These are phyloP conservation scores for Mortierella sp. DNA, from an alignment of 371 early-diverging fungal species.

Conservation along the genomic window DNA sequence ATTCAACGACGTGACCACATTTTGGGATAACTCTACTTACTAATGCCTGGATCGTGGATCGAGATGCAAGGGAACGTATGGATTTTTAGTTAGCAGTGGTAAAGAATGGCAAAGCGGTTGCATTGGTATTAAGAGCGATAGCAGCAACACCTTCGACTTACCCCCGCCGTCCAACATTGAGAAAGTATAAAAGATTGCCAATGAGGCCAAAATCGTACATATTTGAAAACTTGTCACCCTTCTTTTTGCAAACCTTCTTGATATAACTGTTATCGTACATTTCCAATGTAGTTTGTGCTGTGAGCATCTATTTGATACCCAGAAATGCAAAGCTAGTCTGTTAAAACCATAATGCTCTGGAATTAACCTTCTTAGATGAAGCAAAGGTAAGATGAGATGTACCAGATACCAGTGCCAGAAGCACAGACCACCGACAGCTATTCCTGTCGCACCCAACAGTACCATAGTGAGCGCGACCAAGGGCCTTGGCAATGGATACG, in stretches of 20 bases:
- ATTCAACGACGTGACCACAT: neutral
- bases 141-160: neutral
- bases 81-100: neutral
- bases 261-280: conserved; percentile 71
- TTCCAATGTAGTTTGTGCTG: conserved; percentile 73
- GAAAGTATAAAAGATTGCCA: conserved; percentile 63
- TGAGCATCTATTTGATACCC: conserved; percentile 35
- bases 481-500: conserved; percentile 68
- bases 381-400: neutral
- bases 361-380: neutral
- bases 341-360: too few relatives aligned
- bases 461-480: conserved; percentile 68
- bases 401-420: conserved; percentile 75
- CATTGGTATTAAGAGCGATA: neutral
- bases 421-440: conserved; percentile 67
- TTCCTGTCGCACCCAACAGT: conserved; percentile 68
- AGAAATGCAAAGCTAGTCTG: neutral
- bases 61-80: too few relatives aligned
- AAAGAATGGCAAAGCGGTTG: neutral
- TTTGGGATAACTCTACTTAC: neutral
- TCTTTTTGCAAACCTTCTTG: conserved; percentile 60
- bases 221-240: conserved; percentile 70
- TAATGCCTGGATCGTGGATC: neutral
- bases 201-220: conserved; percentile 70
- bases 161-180: conserved; percentile 64